Evolutionary conservation across 31 red algal genomes (phyloP).

Genomic region (Porphyra umbilicalis): DNA sequence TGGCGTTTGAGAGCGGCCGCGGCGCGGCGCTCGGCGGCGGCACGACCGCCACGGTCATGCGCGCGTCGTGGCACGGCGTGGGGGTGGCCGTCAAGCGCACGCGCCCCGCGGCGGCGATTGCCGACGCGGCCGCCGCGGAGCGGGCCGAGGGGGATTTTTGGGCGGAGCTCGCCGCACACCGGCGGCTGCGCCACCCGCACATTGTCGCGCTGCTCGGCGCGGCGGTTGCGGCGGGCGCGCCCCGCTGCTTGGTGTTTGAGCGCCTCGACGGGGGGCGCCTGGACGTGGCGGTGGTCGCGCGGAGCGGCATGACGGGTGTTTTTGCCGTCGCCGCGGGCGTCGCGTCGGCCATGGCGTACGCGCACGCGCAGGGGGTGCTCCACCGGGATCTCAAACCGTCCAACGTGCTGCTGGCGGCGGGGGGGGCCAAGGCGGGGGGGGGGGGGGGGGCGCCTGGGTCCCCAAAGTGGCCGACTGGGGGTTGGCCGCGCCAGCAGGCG

Average conservation of each 20-base stretch:
- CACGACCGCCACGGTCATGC: neutral
- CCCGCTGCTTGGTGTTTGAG: constrained; percentile 17
- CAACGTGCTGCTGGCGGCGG: constrained; percentile 46
- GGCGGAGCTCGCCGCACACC: neutral
- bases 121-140: neutral
- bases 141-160: neutral
- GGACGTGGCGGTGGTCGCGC: constrained; percentile 8
- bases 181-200: constrained; percentile 30
- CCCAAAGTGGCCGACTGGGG: constrained; percentile 75
- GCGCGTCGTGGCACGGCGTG: neutral
- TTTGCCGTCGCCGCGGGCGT: constrained; percentile 11
- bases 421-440: neutral
- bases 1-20: neutral
- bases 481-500: constrained; percentile 23
- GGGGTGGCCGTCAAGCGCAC: neutral
- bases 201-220: constrained; percentile 17
- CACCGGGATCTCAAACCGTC: constrained; percentile 87
- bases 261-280: constrained; percentile 18
- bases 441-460: constrained; percentile 8
- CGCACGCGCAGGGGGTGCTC: constrained; percentile 51
- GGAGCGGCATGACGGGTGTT: constrained; percentile 3
- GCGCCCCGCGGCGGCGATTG: neutral
- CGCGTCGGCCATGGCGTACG: constrained; percentile 51
- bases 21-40: neutral
- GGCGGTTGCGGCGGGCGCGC: neutral